Base-by-base conservation (phyloP, 306 rosid species). In the Cucumis hystrix region DNA sequence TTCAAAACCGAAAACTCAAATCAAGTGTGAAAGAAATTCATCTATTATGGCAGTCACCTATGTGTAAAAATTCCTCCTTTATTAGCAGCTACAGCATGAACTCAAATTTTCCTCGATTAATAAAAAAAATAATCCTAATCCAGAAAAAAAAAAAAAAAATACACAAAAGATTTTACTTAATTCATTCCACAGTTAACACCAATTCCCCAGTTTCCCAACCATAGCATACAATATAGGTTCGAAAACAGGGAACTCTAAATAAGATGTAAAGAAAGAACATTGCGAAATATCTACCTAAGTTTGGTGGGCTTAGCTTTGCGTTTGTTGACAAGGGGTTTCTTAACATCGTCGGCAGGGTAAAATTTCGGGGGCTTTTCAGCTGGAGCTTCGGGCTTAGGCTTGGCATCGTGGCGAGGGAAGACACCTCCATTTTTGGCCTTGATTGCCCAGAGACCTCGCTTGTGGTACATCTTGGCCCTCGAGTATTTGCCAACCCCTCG, bases 381-480 rank as follows among this genome's bases (percentile, higher is more conserved):
- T 0, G 85, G 78, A 13, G 82, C 54, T 23, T 70, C 73, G 15
- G 84, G 76, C 80, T 80, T 82, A n/a, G 87, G 87, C 75, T 82
- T 74, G 65, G 87, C 75, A 25, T 89, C 90, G 67, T 89, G 90
- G 43, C 77, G 89, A 21, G 92, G 92, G 4, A 89, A 86, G 55
- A 12, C 85, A 68, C 92, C 92, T 4, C 90, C 92, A 37, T 89
- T 85, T 60, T 89, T 89, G 4, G 92, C 92, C 85, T 89, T 89
- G 78, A 89, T 86, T 12, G 92, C 92, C 92, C 92, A 89, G 17
- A 89, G 78, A 0, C 92, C 92, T 8, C 86, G 86, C 78, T 89
- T 89, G 78, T 89, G 92, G 73, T 89, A 86, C 92, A 89, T 86
- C 84, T 85, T 23, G 0, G 92, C 86, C 59, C 84, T 83, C 1